phyloP scores from a whole-genome alignment of 208 protist genomes.

The Zelonia costaricensis region DNA sequence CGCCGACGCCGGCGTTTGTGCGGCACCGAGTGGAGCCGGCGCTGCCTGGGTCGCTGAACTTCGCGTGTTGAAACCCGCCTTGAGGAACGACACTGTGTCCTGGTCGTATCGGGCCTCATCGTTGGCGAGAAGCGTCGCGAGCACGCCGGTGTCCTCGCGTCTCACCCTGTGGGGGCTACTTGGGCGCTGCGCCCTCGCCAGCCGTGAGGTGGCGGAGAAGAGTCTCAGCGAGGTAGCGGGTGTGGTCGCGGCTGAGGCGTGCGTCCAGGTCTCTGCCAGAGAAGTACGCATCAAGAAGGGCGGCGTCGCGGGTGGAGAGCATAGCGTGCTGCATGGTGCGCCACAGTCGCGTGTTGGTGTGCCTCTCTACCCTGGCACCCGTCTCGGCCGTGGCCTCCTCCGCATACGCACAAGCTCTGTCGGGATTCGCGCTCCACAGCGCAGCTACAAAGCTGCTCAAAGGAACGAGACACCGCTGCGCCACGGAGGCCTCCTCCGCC shows the following conservation, averaged over 20 bases:
- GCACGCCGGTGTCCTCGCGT: too few species aligned
- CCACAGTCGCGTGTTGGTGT: constrained; percentile 64
- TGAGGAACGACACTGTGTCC: too few species aligned
- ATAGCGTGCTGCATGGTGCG: constrained; percentile 79
- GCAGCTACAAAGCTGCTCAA: constrained; percentile 59
- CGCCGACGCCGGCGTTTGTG: too few species aligned
- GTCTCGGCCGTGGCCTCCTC: constrained; percentile 32
- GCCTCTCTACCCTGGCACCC: constrained; percentile 1
- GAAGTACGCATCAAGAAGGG: constrained; percentile 58
- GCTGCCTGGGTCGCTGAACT: too few species aligned
- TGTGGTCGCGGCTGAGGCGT: constrained; percentile 62
- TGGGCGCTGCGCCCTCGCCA: background rate
- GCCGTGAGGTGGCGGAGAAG: constrained; percentile 49
- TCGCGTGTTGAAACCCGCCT: too few species aligned
- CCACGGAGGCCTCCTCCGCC: constrained; percentile 28
- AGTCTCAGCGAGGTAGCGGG: constrained; percentile 72
- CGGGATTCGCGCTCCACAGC: constrained; percentile 67
- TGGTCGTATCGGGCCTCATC: too few species aligned
- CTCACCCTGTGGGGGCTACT: too few species aligned
- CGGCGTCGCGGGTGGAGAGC: constrained; percentile 82
- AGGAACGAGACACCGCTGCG: constrained; percentile 38
- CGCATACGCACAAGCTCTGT: constrained; percentile 43
- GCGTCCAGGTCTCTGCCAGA: constrained; percentile 51
- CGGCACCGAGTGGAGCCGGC: too few species aligned
- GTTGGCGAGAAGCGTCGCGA: too few species aligned